Evolutionary conservation across 805 yeast species (phyloP).

Genomic region (Candida ficus): DNA sequence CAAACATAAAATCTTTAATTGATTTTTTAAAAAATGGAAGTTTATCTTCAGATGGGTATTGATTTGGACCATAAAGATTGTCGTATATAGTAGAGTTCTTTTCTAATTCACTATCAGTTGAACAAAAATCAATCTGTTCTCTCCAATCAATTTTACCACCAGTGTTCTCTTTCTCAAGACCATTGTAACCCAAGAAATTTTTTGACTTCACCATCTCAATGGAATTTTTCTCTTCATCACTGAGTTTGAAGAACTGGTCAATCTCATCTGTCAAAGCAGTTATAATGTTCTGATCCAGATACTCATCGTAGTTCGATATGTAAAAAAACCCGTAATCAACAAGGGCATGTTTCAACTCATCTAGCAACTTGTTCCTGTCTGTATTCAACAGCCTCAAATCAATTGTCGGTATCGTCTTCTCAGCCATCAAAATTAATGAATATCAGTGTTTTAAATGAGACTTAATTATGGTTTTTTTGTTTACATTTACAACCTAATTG

Average conservation of each 20-base stretch:
- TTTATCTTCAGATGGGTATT: slow-evolving; percentile 34
- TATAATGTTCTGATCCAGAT: slow-evolving; percentile 27
- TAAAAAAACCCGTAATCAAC: slow-evolving; percentile 37
- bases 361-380: slow-evolving; percentile 6
- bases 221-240: slow-evolving; percentile 28
- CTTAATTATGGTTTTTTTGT: too few species aligned
- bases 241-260: slow-evolving; percentile 29
- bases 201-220: slow-evolving; percentile 37
- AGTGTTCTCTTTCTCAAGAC: slow-evolving; percentile 40
- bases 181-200: slow-evolving; percentile 42
- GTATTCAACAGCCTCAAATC: slow-evolving; percentile 10
- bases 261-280: slow-evolving; percentile 26
- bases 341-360: slow-evolving; percentile 31
- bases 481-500: neutral
- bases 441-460: too few species aligned
- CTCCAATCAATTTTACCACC: slow-evolving; percentile 42
- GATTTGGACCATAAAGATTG: slow-evolving; percentile 42
- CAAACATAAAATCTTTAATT: slow-evolving; percentile 32
- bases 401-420: slow-evolving; percentile 18
- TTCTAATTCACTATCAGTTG: slow-evolving; percentile 40
- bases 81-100: slow-evolving; percentile 27
- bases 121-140: slow-evolving; percentile 43
- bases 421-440: too few species aligned
- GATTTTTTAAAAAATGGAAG: slow-evolving; percentile 33
- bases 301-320: slow-evolving; percentile 27